Evolutionary conservation across 371 early-diverging fungal genomes (phyloP).

Genomic region (Umbelopsis sp.): DNA sequence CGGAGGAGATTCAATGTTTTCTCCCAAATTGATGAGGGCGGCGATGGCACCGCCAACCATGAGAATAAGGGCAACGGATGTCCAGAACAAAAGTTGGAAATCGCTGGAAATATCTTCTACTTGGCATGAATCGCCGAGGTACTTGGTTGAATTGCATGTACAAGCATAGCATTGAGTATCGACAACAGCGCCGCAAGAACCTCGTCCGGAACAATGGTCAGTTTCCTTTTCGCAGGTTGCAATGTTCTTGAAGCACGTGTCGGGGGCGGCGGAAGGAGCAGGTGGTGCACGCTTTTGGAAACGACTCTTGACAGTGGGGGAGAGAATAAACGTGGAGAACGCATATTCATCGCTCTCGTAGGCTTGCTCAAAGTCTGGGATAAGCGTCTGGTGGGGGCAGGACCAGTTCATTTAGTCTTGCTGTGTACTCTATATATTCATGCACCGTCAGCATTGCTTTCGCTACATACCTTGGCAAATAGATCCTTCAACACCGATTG

Average conservation of each 20-base stretch:
- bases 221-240: conserved; percentile 38
- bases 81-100: conserved; percentile 56
- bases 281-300: conserved; percentile 31
- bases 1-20: conserved; percentile 41
- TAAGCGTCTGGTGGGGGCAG: conserved; percentile 23
- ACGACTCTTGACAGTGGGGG: conserved; percentile 22
- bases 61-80: conserved; percentile 40
- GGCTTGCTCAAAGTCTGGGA: conserved; percentile 28
- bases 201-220: conserved; percentile 37
- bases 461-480: conserved; percentile 29
- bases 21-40: conserved; percentile 47
- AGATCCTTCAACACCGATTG: conserved; percentile 31
- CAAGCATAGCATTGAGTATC: conserved; percentile 40
- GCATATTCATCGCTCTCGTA: conserved; percentile 20
- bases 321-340: conserved; percentile 33
- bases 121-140: conserved; percentile 40
- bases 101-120: conserved; percentile 41
- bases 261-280: conserved; percentile 9
- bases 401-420: no score
- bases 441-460: no score
- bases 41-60: conserved; percentile 42
- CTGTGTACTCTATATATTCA: no score
- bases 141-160: conserved; percentile 34
- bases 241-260: conserved; percentile 28
- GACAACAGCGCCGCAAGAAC: conserved; percentile 30